Percentiles rank a stretch among this genome's conserved stretches.
Conservation (phyloP, 345 rosid species). For the Camelina laxa region DNA sequence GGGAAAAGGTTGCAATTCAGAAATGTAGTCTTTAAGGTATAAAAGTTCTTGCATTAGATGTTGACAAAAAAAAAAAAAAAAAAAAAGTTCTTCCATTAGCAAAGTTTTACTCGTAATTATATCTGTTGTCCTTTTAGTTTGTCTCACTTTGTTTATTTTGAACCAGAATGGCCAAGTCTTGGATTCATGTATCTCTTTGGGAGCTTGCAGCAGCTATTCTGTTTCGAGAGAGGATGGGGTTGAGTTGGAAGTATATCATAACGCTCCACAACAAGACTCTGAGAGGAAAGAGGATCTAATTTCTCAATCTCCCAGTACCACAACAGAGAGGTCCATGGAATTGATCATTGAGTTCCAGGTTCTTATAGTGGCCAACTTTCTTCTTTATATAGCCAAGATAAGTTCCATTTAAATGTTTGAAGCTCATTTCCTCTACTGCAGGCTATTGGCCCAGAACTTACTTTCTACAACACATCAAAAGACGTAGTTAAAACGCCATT, state of each 20-base stretch:
- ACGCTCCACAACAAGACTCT: constrained; percentile 42
- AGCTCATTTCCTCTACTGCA: constrained; percentile 47
- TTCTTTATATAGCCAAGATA: constrained; percentile 27
- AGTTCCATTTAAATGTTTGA: constrained; percentile 26
- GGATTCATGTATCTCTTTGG: constrained; percentile 89
- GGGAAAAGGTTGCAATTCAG: constrained; percentile 81
- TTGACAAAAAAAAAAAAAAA: too few species aligned
- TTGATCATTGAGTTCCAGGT: constrained; percentile 88
- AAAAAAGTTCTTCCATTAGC: constrained; percentile 5
- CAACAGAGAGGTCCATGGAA: constrained; percentile 60
- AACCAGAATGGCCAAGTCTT: constrained; percentile 79
- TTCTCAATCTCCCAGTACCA: constrained; percentile 49
- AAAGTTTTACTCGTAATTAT: constrained; percentile 3
- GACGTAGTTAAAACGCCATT: constrained; percentile 66
- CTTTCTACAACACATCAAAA: constrained; percentile 81
- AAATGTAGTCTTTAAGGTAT: constrained; percentile 86
- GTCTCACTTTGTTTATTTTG: constrained; percentile 30
- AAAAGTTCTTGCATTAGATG: constrained; percentile 6
- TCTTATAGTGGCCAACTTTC: constrained; percentile 18
- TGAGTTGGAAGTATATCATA: constrained; percentile 59
- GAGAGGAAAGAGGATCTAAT: constrained; percentile 49
- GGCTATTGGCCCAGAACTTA: constrained; percentile 97
- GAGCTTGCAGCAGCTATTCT: constrained; percentile 79
- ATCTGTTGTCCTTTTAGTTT: constrained; percentile 18
- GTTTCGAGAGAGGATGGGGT: constrained; percentile 72